Percentiles rank a stretch among this genome's conserved stretches.
Conservation (phyloP, 1,284 basidiomycete genomes). For the Rhizoctonia solani region DNA sequence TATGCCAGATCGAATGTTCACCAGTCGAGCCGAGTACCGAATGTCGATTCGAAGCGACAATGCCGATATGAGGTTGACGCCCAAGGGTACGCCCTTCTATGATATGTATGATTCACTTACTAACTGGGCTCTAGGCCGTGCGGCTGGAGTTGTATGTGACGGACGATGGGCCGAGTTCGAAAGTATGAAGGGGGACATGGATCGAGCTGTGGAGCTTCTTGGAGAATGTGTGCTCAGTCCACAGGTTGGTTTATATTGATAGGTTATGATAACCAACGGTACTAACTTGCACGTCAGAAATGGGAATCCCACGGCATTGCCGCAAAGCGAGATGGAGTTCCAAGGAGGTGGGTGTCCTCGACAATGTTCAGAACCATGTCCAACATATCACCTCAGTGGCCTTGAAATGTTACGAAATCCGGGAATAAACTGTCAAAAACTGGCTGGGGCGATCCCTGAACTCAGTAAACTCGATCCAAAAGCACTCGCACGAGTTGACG, state of each 20-base stretch:
- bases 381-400: slow-evolving; percentile 54
- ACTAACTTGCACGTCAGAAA: slow-evolving; percentile 46
- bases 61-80: slow-evolving; percentile 79
- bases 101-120: background rate
- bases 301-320: slow-evolving; percentile 63
- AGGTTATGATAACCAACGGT: background rate
- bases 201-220: slow-evolving; percentile 56
- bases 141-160: slow-evolving; percentile 64
- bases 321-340: slow-evolving; percentile 62
- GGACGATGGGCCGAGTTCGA: slow-evolving; percentile 63
- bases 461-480: slow-evolving; percentile 57
- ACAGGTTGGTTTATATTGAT: slow-evolving; percentile 55
- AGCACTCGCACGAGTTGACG: slow-evolving; percentile 64
- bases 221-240: slow-evolving; percentile 58
- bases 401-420: slow-evolving; percentile 76
- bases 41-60: slow-evolving; percentile 88
- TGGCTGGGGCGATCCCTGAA: slow-evolving; percentile 59
- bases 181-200: slow-evolving; percentile 55
- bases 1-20: slow-evolving; percentile 84
- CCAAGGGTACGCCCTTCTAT: slow-evolving; percentile 56
- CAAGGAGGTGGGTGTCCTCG: slow-evolving; percentile 54
- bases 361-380: background rate
- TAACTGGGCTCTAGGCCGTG: slow-evolving; percentile 49
- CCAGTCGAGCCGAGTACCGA: slow-evolving; percentile 85
- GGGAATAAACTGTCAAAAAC: slow-evolving; percentile 53